Evolutionary conservation across 306 rosid species (phyloP).

Genomic region (Cercis canadensis): DNA sequence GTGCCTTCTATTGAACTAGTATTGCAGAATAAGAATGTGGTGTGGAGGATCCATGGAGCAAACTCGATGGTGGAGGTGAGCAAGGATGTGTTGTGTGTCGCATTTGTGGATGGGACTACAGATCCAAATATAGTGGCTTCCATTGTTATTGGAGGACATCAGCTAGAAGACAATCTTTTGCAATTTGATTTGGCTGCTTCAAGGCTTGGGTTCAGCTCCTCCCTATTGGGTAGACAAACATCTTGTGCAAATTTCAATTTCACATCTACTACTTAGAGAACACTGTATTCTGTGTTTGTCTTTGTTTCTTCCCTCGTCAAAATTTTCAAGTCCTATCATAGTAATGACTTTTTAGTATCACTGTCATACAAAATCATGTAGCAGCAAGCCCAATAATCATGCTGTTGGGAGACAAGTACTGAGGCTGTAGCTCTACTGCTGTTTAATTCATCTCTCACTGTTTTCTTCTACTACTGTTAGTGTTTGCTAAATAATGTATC

Average conservation of each 20-base stretch:
- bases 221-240: background rate
- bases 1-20: conserved; percentile 47
- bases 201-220: conserved; percentile 10
- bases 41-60: conserved; percentile 40
- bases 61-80: conserved; percentile 48
- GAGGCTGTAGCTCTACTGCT: too few relatives aligned
- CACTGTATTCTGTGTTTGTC: too few relatives aligned
- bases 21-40: conserved; percentile 38
- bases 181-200: background rate
- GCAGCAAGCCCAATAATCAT: too few relatives aligned
- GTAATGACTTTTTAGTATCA: too few relatives aligned
- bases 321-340: too few relatives aligned
- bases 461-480: too few relatives aligned
- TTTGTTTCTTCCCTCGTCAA: too few relatives aligned
- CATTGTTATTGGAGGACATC: conserved; percentile 45
- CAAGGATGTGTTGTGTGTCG: conserved; percentile 28
- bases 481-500: too few relatives aligned
- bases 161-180: conserved; percentile 32
- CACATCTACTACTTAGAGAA: background rate
- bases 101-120: conserved; percentile 39
- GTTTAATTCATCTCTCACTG: too few relatives aligned
- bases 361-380: too few relatives aligned
- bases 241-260: background rate
- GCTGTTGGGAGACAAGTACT: too few relatives aligned
- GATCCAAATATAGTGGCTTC: background rate